These are phyloP conservation scores for Hansenula sp. DNA, from an alignment of 1,139 yeast species.

Conservation along the genomic window DNA sequence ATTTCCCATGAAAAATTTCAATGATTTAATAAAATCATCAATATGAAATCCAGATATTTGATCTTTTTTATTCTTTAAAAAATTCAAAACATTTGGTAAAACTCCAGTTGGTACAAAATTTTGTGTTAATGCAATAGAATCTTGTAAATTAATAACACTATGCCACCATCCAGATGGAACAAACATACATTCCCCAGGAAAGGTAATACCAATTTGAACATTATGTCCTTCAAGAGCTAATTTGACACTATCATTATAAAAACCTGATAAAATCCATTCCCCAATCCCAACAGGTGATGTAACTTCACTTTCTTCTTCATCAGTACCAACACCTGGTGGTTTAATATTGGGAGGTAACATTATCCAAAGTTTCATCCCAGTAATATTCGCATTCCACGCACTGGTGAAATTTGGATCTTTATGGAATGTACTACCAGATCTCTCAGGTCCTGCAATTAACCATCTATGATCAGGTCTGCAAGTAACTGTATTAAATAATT, in stretches of 20 bases:
- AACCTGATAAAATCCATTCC: conserved; percentile 85
- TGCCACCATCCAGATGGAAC: conserved; percentile 99
- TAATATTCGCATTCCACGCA: conserved; percentile 83
- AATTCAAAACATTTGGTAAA: conserved; percentile 56
- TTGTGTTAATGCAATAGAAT: conserved; percentile 77
- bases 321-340: conserved; percentile 87
- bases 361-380: conserved; percentile 81
- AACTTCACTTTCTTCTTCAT: conserved; percentile 80
- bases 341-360: conserved; percentile 75
- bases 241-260: conserved; percentile 53
- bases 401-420: conserved; percentile 89
- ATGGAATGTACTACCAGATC: conserved; percentile 88
- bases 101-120: conserved; percentile 74
- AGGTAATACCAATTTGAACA: conserved; percentile 67
- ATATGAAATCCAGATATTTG: conserved; percentile 82
- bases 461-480: conserved; percentile 89
- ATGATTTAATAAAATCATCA: conserved; percentile 40
- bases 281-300: conserved; percentile 88
- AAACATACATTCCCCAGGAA: conserved; percentile 80
- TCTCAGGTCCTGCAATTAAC: conserved; percentile 77
- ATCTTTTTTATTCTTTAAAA: conserved; percentile 59
- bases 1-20: conserved; percentile 27
- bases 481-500: conserved; percentile 33
- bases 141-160: conserved; percentile 77
- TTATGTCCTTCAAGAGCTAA: conserved; percentile 31